Percentiles rank a stretch among this genome's conserved stretches.
These are phyloP conservation scores for Candida patagonica DNA, from an alignment of 805 yeast species.

Conservation along the genomic window DNA sequence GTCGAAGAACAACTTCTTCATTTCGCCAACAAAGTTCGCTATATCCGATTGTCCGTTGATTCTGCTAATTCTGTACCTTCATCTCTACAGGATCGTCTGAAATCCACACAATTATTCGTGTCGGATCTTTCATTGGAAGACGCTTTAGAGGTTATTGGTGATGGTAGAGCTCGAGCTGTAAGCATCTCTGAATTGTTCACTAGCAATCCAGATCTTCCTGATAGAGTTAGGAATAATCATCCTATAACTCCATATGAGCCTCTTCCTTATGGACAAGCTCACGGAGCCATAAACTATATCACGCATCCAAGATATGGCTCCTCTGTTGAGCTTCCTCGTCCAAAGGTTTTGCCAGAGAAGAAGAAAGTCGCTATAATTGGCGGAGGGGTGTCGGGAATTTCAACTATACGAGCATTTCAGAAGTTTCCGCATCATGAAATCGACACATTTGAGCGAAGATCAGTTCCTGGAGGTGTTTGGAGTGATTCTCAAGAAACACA, in stretches of 20 bases:
- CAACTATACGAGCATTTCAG: conserved; percentile 2
- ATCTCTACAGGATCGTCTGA: neutral
- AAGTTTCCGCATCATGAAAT: conserved; percentile 4
- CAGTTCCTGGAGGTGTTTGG: conserved; percentile 7
- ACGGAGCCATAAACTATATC: neutral
- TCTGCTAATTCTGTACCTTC: neutral
- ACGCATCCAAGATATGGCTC: conserved; percentile 5
- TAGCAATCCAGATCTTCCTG: conserved; percentile 1
- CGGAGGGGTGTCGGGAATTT: conserved; percentile 5
- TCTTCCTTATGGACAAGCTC: neutral
- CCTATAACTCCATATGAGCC: neutral
- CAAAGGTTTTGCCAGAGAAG: neutral
- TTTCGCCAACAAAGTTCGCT: neutral
- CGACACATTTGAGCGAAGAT: conserved; percentile 4
- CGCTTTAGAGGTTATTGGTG: neutral
- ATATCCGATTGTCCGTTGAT: neutral
- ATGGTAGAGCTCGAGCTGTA: neutral
- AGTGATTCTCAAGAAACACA: neutral
- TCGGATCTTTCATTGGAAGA: neutral
- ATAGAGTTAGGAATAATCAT: neutral
- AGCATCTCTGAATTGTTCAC: neutral
- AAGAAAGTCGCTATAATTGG: conserved; percentile 6
- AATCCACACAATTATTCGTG: neutral
- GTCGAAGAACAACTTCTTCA: neutral
- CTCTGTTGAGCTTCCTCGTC: neutral